These are phyloP conservation scores for Volvox carteri DNA, from an alignment of 163 green algal species.

Conservation along the genomic window DNA sequence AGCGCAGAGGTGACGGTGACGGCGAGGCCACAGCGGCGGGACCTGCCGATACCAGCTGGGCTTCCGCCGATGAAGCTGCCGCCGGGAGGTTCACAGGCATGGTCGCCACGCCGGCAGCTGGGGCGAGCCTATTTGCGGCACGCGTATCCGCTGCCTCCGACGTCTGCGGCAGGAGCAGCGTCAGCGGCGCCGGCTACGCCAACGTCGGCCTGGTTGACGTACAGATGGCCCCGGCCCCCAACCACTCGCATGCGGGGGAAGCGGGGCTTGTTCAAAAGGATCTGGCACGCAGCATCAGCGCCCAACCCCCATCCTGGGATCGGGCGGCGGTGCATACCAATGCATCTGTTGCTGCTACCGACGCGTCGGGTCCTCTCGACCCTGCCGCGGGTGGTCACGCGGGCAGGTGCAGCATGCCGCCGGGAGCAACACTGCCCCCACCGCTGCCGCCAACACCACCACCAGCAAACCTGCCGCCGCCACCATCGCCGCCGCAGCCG, in stretches of 20 bases:
- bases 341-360: neutral
- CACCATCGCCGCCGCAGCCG: no score
- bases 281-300: neutral
- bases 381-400: no score
- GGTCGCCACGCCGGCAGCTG: no score
- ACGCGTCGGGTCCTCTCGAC: neutral
- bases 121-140: neutral
- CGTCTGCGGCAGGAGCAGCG: neutral
- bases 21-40: no score
- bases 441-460: neutral
- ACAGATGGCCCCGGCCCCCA: neutral
- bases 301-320: neutral
- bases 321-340: neutral
- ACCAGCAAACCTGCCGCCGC: no score
- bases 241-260: neutral
- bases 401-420: neutral
- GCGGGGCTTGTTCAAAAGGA: neutral
- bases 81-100: no score
- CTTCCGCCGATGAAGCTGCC: no score
- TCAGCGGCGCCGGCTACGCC: neutral
- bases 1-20: neutral
- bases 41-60: no score
- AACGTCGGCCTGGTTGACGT: neutral
- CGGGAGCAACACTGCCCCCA: neutral
- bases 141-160: neutral